Percentiles rank a stretch among this genome's conserved stretches.
Conservation (phyloP, 2,329 filamentous ascomycete genomes). For the Amauroascus niger region DNA sequence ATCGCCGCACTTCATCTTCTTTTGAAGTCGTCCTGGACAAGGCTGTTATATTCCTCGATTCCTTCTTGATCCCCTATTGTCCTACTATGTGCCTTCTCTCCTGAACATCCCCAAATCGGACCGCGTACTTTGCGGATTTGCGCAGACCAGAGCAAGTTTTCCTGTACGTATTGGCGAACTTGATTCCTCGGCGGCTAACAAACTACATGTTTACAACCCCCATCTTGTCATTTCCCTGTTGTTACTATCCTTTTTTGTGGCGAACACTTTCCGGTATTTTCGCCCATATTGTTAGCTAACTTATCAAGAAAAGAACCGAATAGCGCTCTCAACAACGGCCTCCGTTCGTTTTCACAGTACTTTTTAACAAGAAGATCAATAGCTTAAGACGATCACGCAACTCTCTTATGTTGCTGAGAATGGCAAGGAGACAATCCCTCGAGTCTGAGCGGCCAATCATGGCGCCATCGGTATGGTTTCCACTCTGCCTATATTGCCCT, state of each 20-base stretch:
- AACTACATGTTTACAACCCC: not conserved
- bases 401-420: slow-evolving; percentile 25
- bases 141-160: not conserved
- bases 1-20: no score
- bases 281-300: not conserved
- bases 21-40: no score
- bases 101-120: not conserved
- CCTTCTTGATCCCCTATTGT: not conserved
- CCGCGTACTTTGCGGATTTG: not conserved
- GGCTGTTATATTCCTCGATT: not conserved
- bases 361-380: not conserved
- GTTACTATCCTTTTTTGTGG: not conserved
- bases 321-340: not conserved
- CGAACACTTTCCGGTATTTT: not conserved
- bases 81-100: not conserved
- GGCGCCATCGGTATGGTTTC: slow-evolving; percentile 42
- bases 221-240: not conserved
- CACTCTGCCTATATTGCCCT: not conserved
- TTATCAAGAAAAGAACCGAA: not conserved
- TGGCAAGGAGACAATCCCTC: slow-evolving; percentile 33
- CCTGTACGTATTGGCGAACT: not conserved
- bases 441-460: slow-evolving; percentile 49
- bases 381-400: not conserved
- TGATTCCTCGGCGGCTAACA: not conserved
- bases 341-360: not conserved